Base-by-base conservation (phyloP, 2,329 filamentous ascomycete species). In the Cladobotryum mycophilum region DNA sequence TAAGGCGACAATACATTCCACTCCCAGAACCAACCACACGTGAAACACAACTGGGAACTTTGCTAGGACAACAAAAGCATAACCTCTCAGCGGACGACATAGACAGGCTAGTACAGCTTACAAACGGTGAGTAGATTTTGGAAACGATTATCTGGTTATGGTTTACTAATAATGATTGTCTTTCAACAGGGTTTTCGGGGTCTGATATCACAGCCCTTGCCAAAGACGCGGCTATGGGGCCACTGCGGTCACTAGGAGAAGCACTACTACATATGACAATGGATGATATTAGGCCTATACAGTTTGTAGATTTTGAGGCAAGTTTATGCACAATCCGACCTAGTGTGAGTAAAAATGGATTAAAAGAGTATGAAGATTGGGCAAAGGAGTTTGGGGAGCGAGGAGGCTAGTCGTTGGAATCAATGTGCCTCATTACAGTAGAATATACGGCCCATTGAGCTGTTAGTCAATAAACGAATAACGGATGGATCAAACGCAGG, bases 161-260 rank as follows among this genome's bases (percentile, higher is more conserved):
- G 4, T 25, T 43, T 18, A 22, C 41, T 17, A 7, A 18, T 45
- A 3, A 17, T 41, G n/a, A 20, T 43, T 25, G 8, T 40, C 8
- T 33, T 37, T 30, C 3, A 4, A 12, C 49, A 96, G 91, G 90
- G n/a, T 99, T 96, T 70, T 96, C 90, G 8, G 93, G 93, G 41
- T 96, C 90, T 2, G 93, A 99, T 63, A 96, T 99, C 57, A 97
- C 93, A 18, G 91, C 93, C 1, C 75, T 99, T 8, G 93, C 93
- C 7, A 99, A 99, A 70, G 93, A 99, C 65, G 93, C 93, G 8
- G 93, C 93, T 3, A 99, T 99, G 93, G 92, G 93, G 0, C 93
- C 93, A 1, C 74, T 99, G 12, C 82, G 93, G 33, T 92, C 89
- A 48, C 75, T 97, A 2, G 93, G 93, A 22, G 93, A 97, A 66